phyloP scores from a whole-genome alignment of 2,329 filamentous ascomycete species.

The Blumeria hordei region DNA sequence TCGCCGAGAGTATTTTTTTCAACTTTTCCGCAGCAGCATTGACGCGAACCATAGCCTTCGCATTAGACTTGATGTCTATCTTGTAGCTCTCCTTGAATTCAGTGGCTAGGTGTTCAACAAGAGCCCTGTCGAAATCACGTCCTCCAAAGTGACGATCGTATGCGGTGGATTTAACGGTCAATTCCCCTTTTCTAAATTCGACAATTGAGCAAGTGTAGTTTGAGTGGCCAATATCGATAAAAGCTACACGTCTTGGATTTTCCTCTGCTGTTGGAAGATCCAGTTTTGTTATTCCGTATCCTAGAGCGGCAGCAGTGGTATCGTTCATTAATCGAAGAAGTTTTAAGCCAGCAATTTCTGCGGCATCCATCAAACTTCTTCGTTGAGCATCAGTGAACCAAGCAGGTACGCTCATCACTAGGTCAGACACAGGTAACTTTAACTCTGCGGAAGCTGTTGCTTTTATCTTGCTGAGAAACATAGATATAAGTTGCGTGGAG shows the following conservation, averaged over 20 bases:
- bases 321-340: slow-evolving; percentile 90
- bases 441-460: slow-evolving; percentile 68
- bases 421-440: slow-evolving; percentile 72
- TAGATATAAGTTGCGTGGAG: slow-evolving; percentile 78
- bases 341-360: slow-evolving; percentile 84
- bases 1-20: slow-evolving; percentile 95
- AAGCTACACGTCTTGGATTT: slow-evolving; percentile 72
- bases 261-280: slow-evolving; percentile 76
- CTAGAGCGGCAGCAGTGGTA: slow-evolving; percentile 83
- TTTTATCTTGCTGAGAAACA: slow-evolving; percentile 91
- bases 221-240: slow-evolving; percentile 88
- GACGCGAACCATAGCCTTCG: slow-evolving; percentile 72
- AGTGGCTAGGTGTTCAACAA: slow-evolving; percentile 82
- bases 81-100: slow-evolving; percentile 98
- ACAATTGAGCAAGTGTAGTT: slow-evolving; percentile 89
- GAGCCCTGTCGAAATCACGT: slow-evolving; percentile 83
- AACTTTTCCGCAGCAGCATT: slow-evolving; percentile 80
- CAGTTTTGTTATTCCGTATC: slow-evolving; percentile 93
- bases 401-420: slow-evolving; percentile 80
- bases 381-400: slow-evolving; percentile 97
- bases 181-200: slow-evolving; percentile 91
- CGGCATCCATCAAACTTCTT: slow-evolving; percentile 67
- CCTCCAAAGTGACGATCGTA: slow-evolving; percentile 95
- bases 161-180: slow-evolving; percentile 75
- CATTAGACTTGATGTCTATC: slow-evolving; percentile 78